phyloP scores from a whole-genome alignment of 768 basidiomycete genomes.

The Pleurotus pulmonarius region DNA sequence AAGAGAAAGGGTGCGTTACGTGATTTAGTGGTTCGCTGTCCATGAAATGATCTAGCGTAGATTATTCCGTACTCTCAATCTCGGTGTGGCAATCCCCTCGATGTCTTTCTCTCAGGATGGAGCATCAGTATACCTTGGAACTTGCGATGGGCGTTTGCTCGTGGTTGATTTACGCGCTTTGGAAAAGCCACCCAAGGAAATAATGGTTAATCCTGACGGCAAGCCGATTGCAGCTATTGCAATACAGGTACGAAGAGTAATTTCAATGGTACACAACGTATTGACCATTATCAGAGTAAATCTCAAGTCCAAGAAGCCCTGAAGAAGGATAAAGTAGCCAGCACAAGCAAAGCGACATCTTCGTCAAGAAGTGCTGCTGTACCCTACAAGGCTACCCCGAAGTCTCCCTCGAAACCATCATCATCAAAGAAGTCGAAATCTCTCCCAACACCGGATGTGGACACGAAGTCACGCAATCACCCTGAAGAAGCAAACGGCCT shows the following conservation, averaged over 20 bases:
- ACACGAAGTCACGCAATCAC: not conserved
- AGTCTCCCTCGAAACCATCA: not conserved
- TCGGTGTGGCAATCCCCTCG: constrained; percentile 55
- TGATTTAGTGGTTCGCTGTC: not conserved
- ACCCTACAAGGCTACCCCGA: not conserved
- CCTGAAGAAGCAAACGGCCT: not conserved
- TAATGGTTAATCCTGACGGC: constrained; percentile 46
- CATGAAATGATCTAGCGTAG: constrained; percentile 25
- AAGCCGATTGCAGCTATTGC: constrained; percentile 48
- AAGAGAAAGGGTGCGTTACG: constrained; percentile 59
- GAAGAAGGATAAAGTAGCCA: not conserved
- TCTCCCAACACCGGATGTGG: not conserved
- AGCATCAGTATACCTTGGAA: constrained; percentile 61
- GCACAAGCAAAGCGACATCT: not conserved
- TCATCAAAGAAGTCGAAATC: not conserved
- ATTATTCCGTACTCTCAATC: constrained; percentile 52
- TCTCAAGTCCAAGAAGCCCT: constrained; percentile 9
- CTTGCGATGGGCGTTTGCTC: constrained; percentile 59
- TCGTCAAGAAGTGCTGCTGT: not conserved
- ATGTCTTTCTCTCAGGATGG: constrained; percentile 69
- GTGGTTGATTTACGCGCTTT: constrained; percentile 60
- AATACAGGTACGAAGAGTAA: constrained; percentile 43
- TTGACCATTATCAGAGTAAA: constrained; percentile 15
- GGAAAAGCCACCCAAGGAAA: constrained; percentile 58
- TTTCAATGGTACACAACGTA: not conserved